Evolutionary conservation across 306 rosid genomes (phyloP).

Genomic region (Benincasa hispida): DNA sequence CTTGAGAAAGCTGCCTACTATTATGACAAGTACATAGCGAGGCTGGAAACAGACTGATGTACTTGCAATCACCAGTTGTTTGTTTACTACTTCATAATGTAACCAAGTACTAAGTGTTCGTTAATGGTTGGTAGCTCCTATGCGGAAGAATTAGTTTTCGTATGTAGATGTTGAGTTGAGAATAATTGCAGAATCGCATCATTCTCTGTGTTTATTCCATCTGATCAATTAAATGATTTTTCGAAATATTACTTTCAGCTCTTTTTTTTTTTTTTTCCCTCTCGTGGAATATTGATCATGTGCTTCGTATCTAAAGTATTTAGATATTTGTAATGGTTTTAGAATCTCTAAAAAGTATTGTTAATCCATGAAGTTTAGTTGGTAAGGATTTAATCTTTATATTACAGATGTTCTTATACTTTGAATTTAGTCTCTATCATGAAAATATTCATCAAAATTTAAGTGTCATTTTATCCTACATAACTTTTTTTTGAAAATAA

Average conservation of each 20-base stretch:
- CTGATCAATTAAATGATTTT: background rate
- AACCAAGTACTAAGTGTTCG: background rate
- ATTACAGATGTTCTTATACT: no score
- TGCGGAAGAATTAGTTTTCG: constrained; percentile 14
- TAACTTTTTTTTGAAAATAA: no score
- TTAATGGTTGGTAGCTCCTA: background rate
- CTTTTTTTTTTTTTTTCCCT: background rate
- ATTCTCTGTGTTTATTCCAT: background rate
- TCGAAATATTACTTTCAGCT: background rate
- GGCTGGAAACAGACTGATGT: constrained; percentile 61
- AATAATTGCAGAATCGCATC: background rate
- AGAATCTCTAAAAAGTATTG: no score
- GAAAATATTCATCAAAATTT: no score
- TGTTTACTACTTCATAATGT: background rate
- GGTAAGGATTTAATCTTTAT: no score
- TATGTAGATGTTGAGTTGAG: constrained; percentile 1
- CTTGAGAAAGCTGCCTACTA: constrained; percentile 75
- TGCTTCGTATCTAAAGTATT: background rate
- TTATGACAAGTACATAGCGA: constrained; percentile 68
- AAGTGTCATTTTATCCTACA: no score
- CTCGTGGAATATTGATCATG: background rate
- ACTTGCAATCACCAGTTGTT: background rate
- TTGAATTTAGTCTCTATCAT: no score
- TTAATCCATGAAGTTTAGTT: no score
- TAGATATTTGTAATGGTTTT: background rate